A percentile compares a stretch with the other conserved stretches of the same genome.
These are phyloP conservation scores for Fusarium sp. DNA, from an alignment of 2,329 filamentous ascomycete species.

Conservation along the genomic window DNA sequence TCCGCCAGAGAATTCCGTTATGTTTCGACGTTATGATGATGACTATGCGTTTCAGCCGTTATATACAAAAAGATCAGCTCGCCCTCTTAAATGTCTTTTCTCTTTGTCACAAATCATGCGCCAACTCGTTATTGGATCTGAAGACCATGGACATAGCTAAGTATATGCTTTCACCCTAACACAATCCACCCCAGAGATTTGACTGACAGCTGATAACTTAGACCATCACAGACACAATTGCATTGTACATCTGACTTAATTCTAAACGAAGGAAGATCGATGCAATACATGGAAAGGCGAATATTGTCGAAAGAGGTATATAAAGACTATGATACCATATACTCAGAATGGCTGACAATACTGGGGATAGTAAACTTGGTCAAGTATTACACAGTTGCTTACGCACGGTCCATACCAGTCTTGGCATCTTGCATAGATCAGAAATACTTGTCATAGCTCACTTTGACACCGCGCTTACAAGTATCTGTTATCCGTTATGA, in stretches of 20 bases:
- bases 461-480: background rate
- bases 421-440: conserved; percentile 2
- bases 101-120: background rate
- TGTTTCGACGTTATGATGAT: conserved; percentile 40
- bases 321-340: background rate
- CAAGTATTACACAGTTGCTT: conserved; percentile 27
- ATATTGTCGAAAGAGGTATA: background rate
- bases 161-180: background rate
- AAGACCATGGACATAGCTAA: background rate
- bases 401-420: conserved; percentile 7
- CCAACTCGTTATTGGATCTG: background rate
- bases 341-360: background rate
- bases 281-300: background rate
- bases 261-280: background rate
- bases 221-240: background rate
- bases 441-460: conserved; percentile 12
- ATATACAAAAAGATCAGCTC: conserved; percentile 23
- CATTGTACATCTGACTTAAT: background rate
- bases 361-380: conserved; percentile 20
- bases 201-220: background rate
- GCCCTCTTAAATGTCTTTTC: background rate
- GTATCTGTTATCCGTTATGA: conserved; percentile 49
- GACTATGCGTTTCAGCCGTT: background rate
- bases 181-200: background rate
- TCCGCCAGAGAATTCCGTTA: conserved; percentile 21